These are phyloP conservation scores for Pseudevernia furfuracea DNA, from an alignment of 495 filamentous ascomycete species.

Conservation along the genomic window DNA sequence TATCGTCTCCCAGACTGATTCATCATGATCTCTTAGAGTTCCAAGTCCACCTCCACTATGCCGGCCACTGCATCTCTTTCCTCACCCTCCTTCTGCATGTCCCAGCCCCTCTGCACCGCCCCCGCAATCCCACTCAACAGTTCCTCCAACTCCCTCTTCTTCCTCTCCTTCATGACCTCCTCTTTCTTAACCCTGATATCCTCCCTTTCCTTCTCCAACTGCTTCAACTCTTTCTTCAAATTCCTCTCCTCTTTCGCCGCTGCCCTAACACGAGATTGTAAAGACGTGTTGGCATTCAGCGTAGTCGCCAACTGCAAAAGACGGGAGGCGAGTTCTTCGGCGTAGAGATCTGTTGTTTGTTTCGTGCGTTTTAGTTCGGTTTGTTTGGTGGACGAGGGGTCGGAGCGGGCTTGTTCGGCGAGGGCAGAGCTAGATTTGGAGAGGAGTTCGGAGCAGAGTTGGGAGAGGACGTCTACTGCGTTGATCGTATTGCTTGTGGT, in stretches of 20 bases:
- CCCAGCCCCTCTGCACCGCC: conserved; percentile 20
- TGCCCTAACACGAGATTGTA: conserved; percentile 2
- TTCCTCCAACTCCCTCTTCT: conserved; percentile 19
- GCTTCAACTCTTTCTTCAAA: conserved; percentile 15
- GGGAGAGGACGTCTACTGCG: conserved; percentile 16
- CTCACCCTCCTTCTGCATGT: conserved; percentile 18
- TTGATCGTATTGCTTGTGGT: conserved; percentile 5
- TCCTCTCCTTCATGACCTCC: conserved; percentile 15
- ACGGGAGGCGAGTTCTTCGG: conserved; percentile 56
- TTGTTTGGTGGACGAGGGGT: conserved; percentile 28
- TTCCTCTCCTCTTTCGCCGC: conserved; percentile 14
- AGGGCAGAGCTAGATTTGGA: conserved; percentile 9
- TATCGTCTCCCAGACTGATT: background rate
- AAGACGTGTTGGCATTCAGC: conserved; percentile 11
- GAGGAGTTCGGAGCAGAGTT: conserved; percentile 20
- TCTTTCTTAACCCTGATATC: conserved; percentile 11
- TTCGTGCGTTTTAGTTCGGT: conserved; percentile 51
- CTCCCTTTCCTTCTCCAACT: conserved; percentile 17
- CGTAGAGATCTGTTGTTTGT: conserved; percentile 60
- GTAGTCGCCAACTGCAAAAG: conserved; percentile 15
- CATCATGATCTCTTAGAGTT: background rate
- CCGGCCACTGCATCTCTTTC: background rate
- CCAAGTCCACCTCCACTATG: background rate
- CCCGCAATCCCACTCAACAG: conserved; percentile 14
- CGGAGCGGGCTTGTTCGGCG: background rate